These are phyloP conservation scores for Maudiozyma pseudohumilis DNA, from an alignment of 805 yeast genomes.

Conservation along the genomic window DNA sequence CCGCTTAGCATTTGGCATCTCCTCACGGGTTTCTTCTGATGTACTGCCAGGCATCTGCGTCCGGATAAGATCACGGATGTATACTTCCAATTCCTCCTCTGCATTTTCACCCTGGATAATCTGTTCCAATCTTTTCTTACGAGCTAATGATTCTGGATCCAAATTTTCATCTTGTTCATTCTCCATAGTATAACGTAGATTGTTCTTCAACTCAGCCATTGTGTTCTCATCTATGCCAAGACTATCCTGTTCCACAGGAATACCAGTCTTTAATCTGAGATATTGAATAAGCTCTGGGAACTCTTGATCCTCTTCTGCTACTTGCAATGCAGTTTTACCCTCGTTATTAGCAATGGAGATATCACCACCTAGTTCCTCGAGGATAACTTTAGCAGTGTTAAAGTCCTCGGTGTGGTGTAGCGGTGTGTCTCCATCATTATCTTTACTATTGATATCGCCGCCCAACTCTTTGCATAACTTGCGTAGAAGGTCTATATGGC, in stretches of 20 bases:
- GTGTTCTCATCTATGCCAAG: slow-evolving; percentile 23
- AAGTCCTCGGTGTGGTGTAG: slow-evolving; percentile 79
- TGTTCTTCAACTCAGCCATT: slow-evolving; percentile 30
- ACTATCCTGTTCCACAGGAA: slow-evolving; percentile 18
- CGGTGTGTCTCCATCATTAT: slow-evolving; percentile 91
- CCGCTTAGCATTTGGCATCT: slow-evolving; percentile 17
- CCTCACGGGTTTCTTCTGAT: slow-evolving; percentile 11
- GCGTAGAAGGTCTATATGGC: slow-evolving; percentile 56
- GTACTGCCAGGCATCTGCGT: slow-evolving; percentile 33
- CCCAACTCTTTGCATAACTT: slow-evolving; percentile 34
- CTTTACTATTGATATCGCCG: slow-evolving; percentile 77
- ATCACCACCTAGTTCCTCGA: slow-evolving; percentile 64
- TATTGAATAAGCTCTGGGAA: slow-evolving; percentile 68
- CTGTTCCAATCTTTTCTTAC: slow-evolving; percentile 54
- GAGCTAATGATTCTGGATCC: slow-evolving; percentile 40
- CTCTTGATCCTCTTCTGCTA: slow-evolving; percentile 77
- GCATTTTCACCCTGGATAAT: slow-evolving; percentile 75
- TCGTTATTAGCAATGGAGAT: slow-evolving; percentile 54
- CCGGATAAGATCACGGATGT: slow-evolving; percentile 57
- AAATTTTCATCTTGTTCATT: slow-evolving; percentile 32
- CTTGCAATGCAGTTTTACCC: slow-evolving; percentile 64
- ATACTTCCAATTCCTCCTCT: slow-evolving; percentile 63
- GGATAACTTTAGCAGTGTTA: slow-evolving; percentile 50
- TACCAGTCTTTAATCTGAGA: slow-evolving; percentile 35
- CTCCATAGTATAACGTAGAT: slow-evolving; percentile 49